Evolutionary conservation across 257 asterid genomes (phyloP).

Genomic region (Salvia hispanica): DNA sequence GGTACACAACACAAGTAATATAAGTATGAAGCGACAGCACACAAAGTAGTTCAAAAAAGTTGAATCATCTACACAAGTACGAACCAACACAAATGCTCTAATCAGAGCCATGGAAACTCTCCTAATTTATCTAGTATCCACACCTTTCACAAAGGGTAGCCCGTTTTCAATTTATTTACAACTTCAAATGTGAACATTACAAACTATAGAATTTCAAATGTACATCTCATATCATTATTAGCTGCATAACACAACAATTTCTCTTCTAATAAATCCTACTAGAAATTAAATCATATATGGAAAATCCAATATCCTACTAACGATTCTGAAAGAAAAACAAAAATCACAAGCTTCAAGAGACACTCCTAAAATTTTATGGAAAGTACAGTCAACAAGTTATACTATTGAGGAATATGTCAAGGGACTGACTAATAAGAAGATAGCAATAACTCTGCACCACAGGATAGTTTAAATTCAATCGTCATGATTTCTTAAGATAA

Average conservation of each 20-base stretch:
- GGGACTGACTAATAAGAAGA: not conserved
- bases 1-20: constrained; percentile 5
- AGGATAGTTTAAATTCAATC: constrained; percentile 10
- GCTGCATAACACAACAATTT: not conserved
- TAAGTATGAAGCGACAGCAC: not conserved
- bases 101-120: not conserved
- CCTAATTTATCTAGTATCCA: not conserved
- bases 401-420: not conserved
- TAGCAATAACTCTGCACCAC: not conserved
- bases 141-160: not conserved
- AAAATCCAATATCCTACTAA: constrained; percentile 1
- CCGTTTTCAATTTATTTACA: not conserved
- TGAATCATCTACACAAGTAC: not conserved
- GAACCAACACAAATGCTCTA: not conserved
- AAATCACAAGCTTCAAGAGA: constrained; percentile 11
- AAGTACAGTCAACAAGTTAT: not conserved
- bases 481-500: constrained; percentile 10
- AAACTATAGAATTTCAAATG: not conserved
- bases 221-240: not conserved
- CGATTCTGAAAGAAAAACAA: constrained; percentile 3
- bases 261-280: not conserved
- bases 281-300: not conserved
- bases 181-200: not conserved
- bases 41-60: not conserved
- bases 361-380: not conserved